Conservation (phyloP, 768 basidiomycete species). For the Boletus pseudo-olivaceus region DNA sequence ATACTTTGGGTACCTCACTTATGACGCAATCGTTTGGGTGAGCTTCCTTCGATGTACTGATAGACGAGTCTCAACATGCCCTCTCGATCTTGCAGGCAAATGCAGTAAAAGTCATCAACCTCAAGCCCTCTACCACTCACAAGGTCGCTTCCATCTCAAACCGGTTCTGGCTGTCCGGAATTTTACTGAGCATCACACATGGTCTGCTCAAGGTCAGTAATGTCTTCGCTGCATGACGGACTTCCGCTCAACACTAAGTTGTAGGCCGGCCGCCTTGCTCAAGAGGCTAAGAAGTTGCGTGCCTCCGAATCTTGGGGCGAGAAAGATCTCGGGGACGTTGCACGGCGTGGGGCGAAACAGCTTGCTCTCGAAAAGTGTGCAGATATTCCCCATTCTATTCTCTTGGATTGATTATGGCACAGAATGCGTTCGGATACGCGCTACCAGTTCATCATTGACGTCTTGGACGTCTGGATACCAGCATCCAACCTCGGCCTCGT, state of each 20-base stretch:
- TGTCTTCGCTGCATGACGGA: not conserved
- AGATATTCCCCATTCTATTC: not conserved
- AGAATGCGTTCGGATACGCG: conserved; percentile 65
- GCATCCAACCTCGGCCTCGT: conserved; percentile 75
- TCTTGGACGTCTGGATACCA: conserved; percentile 87
- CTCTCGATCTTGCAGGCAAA: conserved; percentile 47
- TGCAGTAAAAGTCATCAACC: conserved; percentile 57
- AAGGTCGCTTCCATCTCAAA: conserved; percentile 64
- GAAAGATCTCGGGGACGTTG: conserved; percentile 65
- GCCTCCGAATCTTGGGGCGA: conserved; percentile 47
- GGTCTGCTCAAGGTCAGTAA: conserved; percentile 59
- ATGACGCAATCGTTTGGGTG: conserved; percentile 88
- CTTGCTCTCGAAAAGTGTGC: conserved; percentile 53
- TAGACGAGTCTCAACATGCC: not conserved
- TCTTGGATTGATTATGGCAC: conserved; percentile 8
- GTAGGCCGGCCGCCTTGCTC: conserved; percentile 59
- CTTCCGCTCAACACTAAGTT: not conserved
- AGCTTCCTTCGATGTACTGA: conserved; percentile 19
- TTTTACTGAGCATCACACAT: conserved; percentile 73
- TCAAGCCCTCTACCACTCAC: conserved; percentile 58
- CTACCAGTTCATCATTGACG: conserved; percentile 80
- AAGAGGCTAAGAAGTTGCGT: conserved; percentile 54
- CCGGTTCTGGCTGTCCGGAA: conserved; percentile 87
- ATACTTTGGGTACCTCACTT: conserved; percentile 84
- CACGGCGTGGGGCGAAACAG: conserved; percentile 63